Conservation (phyloP, 2,329 filamentous ascomycete species). For the Fusarium neocosmosporiellum region DNA sequence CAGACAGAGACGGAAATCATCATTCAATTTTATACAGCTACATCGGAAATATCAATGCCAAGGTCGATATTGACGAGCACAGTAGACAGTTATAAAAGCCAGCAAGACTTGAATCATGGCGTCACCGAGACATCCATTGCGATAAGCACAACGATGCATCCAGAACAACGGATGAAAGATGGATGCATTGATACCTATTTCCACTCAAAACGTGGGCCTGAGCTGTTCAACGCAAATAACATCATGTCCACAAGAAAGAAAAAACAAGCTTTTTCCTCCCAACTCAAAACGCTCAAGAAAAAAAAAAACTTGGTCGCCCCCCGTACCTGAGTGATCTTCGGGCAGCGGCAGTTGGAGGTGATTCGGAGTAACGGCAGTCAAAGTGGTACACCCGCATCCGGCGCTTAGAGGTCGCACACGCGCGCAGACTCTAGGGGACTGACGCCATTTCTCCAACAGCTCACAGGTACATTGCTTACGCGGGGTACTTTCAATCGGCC, state of each 20-base stretch:
- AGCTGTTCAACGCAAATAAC: slow-evolving; percentile 2
- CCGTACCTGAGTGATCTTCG: slow-evolving; percentile 11
- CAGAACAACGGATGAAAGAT: not conserved
- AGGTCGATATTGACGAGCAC: not conserved
- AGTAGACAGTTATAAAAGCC: not conserved
- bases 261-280: not conserved
- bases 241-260: slow-evolving; percentile 19
- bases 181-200: not conserved
- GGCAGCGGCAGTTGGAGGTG: slow-evolving; percentile 23
- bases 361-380: slow-evolving; percentile 17
- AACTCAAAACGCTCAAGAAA: not conserved
- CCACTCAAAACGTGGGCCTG: not conserved
- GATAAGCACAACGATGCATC: not conserved
- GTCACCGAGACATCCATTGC: not conserved
- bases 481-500: slow-evolving; percentile 24
- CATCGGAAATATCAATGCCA: not conserved
- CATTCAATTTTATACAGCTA: not conserved
- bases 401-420: slow-evolving; percentile 21
- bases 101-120: not conserved
- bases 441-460: slow-evolving; percentile 29
- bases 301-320: slow-evolving; percentile 19
- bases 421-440: slow-evolving; percentile 12
- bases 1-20: not conserved
- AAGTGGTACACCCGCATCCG: slow-evolving; percentile 11
- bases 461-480: slow-evolving; percentile 16